Evolutionary conservation across 1,284 basidiomycete genomes (phyloP), one percentile per base, ranked within the genome.

Genomic region (Cryptococcus maquisensis): DNA sequence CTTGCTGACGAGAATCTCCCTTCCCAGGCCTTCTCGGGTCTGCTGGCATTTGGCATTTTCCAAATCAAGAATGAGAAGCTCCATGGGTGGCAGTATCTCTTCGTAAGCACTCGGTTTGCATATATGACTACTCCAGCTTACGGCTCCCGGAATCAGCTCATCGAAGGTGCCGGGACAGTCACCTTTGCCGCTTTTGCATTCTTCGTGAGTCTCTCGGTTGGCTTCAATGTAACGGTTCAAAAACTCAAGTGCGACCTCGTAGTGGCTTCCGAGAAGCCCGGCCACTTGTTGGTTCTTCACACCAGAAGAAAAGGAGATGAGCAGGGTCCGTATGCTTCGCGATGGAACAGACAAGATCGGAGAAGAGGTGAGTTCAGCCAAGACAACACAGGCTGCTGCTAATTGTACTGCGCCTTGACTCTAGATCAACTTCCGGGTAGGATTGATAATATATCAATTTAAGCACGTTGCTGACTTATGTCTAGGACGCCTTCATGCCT

Each of bases 51-150:
- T 53, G 80, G 79, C 15, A 77, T 80, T 18, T 81, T 81, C 62
- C 79, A 81, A 36, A 78, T 79, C 37, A 55, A 78, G 16, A 65
- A 73, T 52, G 54, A 70, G 8, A 75, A 71, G 26, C 75, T 81
- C 54, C 73, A 80, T 61, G 72, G 75, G 9, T 81, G 80, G 80
- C 78, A 81, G 65, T 80, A 77, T 60, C 64, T 82, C 23, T 82
- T 82, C 63, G 78, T 66, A 43, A 36, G 48, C 26, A 10, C 20
- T 15, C 13, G 18, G 12, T 5, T n/a, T 1, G 16, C 2, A 15
- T 41, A 40, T 20, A 37, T 38, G 28, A 26, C 10, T 36, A 7
- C 21, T 16, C 13, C 24, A 32, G 36, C 38, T 50, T 18, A 50
- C 23, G 4, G 12, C 20, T 3, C 38, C 20, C 26, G 20, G n/a